phyloP scores from a whole-genome alignment of 352 stramenopile genomes.

The Phytophthora pini region DNA sequence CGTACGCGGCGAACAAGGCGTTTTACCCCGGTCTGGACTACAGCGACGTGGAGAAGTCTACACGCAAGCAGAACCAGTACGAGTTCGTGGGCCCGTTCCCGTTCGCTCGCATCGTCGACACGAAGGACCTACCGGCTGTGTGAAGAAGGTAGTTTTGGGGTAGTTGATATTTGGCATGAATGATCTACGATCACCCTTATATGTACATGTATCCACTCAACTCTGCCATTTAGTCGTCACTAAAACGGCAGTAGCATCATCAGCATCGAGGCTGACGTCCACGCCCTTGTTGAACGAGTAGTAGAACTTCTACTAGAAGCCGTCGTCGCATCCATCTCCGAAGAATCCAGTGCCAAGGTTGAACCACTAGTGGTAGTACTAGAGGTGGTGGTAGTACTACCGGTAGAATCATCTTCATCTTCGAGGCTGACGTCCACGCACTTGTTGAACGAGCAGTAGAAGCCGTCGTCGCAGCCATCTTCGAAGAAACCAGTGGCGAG shows the following conservation, averaged over 20 bases:
- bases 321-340: constrained; percentile 26
- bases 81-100: constrained; percentile 72
- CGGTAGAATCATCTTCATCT: constrained; percentile 2
- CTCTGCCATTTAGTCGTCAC: too few relatives aligned
- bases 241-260: not conserved
- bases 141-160: constrained; percentile 2
- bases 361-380: constrained; percentile 34
- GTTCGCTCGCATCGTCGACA: constrained; percentile 64
- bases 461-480: constrained; percentile 26
- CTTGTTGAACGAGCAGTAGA: constrained; percentile 39
- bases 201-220: not conserved
- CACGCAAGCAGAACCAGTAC: constrained; percentile 70
- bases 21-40: constrained; percentile 67
- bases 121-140: constrained; percentile 36
- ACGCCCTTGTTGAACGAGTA: constrained; percentile 37
- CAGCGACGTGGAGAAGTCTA: constrained; percentile 62
- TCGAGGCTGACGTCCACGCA: constrained; percentile 29
- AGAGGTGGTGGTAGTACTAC: not conserved
- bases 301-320: constrained; percentile 13
- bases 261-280: not conserved
- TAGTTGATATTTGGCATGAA: too few relatives aligned
- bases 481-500: constrained; percentile 26
- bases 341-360: constrained; percentile 30
- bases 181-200: not conserved
- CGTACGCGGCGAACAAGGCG: constrained; percentile 60